Percentiles rank a stretch among this genome's conserved stretches.
Conservation (phyloP, 345 rosid genomes). For the Syzygium jambos region DNA sequence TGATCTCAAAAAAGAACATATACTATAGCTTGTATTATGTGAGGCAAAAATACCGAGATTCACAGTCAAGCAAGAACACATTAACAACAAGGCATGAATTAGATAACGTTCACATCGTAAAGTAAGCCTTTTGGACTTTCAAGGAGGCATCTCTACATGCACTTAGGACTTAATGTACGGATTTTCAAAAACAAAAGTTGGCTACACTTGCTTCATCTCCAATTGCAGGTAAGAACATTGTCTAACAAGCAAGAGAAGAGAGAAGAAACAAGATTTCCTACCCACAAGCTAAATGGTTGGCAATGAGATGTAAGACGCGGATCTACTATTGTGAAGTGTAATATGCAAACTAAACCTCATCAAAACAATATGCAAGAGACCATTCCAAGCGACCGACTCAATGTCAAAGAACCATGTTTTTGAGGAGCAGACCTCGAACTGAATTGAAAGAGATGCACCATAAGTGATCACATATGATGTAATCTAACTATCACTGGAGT, state of each 20-base stretch:
- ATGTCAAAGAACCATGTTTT: neutral
- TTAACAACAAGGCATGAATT: neutral
- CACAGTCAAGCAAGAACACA: neutral
- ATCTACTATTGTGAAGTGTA: neutral
- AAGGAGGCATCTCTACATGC: neutral
- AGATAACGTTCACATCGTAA: neutral
- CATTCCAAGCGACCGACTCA: neutral
- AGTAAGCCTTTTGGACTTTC: neutral
- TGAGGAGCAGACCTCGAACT: neutral
- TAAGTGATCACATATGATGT: neutral
- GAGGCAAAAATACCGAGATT: neutral
- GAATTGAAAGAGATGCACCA: neutral
- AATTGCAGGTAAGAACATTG: neutral
- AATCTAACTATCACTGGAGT: neutral
- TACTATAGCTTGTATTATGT: neutral
- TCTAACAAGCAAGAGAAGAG: neutral
- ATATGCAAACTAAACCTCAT: neutral
- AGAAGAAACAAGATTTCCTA: neutral
- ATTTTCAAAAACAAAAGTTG: neutral
- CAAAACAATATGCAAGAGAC: neutral
- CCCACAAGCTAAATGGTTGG: neutral
- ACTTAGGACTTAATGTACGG: neutral
- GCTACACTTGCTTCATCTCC: neutral
- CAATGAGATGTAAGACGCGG: neutral
- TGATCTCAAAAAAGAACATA: neutral